A percentile compares a stretch with the other conserved stretches of the same genome.
These are phyloP conservation scores for Aspergillus latus DNA, from an alignment of 2,329 filamentous ascomycete genomes.

Conservation along the genomic window DNA sequence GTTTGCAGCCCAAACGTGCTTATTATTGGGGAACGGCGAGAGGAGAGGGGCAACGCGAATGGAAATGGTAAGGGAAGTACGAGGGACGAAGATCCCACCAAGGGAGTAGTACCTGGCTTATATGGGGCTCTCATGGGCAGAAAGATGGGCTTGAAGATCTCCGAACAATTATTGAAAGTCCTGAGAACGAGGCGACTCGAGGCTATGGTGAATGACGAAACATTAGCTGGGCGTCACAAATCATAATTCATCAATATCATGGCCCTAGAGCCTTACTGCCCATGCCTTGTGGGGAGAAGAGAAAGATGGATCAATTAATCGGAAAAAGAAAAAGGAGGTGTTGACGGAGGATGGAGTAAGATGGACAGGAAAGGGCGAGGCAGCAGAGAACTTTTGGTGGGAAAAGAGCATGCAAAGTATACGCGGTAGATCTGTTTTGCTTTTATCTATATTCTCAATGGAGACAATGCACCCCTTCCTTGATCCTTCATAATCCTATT, in stretches of 20 bases:
- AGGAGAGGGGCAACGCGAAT: constrained; percentile 10
- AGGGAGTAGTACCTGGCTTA: constrained; percentile 17
- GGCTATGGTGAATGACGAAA: constrained; percentile 2
- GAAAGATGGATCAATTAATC: constrained; percentile 5
- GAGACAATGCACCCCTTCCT: not conserved
- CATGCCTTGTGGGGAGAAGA: constrained; percentile 1
- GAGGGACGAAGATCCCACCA: constrained; percentile 8
- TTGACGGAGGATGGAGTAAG: not conserved
- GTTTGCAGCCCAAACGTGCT: constrained; percentile 14
- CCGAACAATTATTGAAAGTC: constrained; percentile 16
- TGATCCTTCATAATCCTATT: constrained; percentile 4
- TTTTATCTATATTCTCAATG: not conserved
- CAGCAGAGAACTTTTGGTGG: not conserved
- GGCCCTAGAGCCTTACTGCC: not conserved
- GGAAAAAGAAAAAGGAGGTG: constrained; percentile 6
- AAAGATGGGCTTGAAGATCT: constrained; percentile 7
- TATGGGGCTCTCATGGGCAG: constrained; percentile 3
- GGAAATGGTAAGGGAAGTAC: constrained; percentile 10
- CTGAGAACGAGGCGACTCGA: constrained; percentile 11
- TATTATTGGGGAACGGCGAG: constrained; percentile 11
- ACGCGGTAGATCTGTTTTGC: constrained; percentile 6
- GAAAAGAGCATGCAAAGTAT: not conserved
- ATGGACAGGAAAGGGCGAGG: not conserved
- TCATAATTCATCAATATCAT: constrained; percentile 5
- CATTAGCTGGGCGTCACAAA: constrained; percentile 3